These are phyloP conservation scores for Antarctomyces pellizariae DNA, from an alignment of 495 filamentous ascomycete species.

Conservation along the genomic window DNA sequence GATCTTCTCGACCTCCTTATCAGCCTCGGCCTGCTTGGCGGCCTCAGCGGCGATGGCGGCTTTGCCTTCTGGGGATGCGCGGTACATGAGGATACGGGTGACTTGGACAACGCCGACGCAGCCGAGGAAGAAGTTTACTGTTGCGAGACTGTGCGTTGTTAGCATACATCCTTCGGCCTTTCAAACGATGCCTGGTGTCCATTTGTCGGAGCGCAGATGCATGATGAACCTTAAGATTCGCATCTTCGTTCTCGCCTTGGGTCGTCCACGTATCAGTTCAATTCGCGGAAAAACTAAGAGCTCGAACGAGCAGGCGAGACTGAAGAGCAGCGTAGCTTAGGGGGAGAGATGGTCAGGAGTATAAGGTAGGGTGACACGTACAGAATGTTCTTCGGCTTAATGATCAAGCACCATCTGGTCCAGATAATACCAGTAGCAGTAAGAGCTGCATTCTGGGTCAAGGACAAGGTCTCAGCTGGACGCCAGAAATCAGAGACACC, in stretches of 20 bases:
- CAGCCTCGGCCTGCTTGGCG: no score
- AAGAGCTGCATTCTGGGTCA: conserved; percentile 75
- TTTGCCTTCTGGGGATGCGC: conserved; percentile 30
- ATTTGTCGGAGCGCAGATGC: no score
- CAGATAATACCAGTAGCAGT: conserved; percentile 84
- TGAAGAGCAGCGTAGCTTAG: no score
- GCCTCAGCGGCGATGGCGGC: no score
- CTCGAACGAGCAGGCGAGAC: no score
- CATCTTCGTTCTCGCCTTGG: no score
- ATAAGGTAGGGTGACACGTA: conserved; percentile 18
- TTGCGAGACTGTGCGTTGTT: conserved; percentile 37
- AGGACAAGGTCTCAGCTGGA: conserved; percentile 75
- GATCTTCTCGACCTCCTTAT: no score
- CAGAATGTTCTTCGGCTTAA: conserved; percentile 80
- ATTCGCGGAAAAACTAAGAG: no score
- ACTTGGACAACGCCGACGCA: conserved; percentile 67
- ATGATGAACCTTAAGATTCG: no score
- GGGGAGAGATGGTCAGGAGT: conserved; percentile 1
- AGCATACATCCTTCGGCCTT: neutral
- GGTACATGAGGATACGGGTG: conserved; percentile 47
- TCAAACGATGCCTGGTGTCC: neutral
- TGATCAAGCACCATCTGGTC: conserved; percentile 97
- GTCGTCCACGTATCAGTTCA: no score
- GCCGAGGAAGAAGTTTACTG: conserved; percentile 96
- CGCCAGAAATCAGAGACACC: conserved; percentile 80